Base-by-base conservation (phyloP, 306 rosid species). In the Erythrophleum fordii region DNA sequence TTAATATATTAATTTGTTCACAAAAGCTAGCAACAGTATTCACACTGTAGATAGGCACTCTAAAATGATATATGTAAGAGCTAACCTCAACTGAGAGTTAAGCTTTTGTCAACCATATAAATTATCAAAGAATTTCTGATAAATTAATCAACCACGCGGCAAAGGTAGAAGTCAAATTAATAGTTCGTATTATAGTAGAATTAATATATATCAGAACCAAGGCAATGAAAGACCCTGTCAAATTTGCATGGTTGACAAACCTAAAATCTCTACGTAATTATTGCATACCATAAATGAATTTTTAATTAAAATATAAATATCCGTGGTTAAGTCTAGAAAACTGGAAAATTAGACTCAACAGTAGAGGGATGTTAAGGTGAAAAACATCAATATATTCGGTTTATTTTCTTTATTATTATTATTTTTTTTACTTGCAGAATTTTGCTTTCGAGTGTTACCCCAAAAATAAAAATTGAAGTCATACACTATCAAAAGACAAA, bases 291-390 rank as follows among this genome's bases (percentile, higher is more conserved):
- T 34, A 18, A 55, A 55, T 55, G 9, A 37, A 25, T 22, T 25
- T 9, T 8, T 20, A 42, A 11, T 37, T 53, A 52, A 6, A 55
- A 45, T 11, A 12, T 0, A 16, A 12, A 48, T 48, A 48, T 16
- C n/a, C 53, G 14, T 48, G 53, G 53, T 48, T 48, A 45, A 45
- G 55, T 55, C 16, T 75, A 23, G 9, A 58, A 59, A 53, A 39
- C 18, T 29, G 72, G 23, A 62, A 46, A 12, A 3, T 64, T 52
- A 22, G 62, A n/a, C 9, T n/a, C 11, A 5, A 3, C n/a, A 6
- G 4, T 8, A 55, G 31, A 20, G 29, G 29, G 62, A 20, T 55
- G 83, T 83, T 45, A 90, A 31, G 83, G 84, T 86, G 82, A 84
- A 87, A 76, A 86, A 13, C 35, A 26, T 41, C 13, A 83, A 13